These are phyloP conservation scores for Wickerhamomyces bovis DNA, from an alignment of 805 yeast species.

Conservation along the genomic window DNA sequence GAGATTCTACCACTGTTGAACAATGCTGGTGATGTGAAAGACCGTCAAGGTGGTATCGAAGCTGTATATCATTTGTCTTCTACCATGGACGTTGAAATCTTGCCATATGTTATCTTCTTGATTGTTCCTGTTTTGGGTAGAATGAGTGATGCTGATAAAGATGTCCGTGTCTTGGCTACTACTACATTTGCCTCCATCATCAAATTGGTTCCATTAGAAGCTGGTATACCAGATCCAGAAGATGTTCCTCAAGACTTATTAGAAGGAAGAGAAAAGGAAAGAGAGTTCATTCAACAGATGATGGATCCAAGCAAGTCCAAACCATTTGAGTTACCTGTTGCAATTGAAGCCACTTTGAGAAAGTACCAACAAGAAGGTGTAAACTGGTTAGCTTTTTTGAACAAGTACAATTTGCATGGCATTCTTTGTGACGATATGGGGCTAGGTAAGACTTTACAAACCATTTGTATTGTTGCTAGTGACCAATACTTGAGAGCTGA, in stretches of 20 bases:
- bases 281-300: slow-evolving; percentile 95
- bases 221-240: slow-evolving; percentile 93
- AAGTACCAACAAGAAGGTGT: slow-evolving; percentile 98
- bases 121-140: slow-evolving; percentile 96
- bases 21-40: slow-evolving; percentile 61
- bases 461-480: slow-evolving; percentile 94
- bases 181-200: slow-evolving; percentile 95
- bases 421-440: slow-evolving; percentile 99
- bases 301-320: slow-evolving; percentile 92
- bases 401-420: slow-evolving; percentile 93
- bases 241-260: slow-evolving; percentile 82
- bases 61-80: slow-evolving; percentile 78
- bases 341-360: slow-evolving; percentile 87
- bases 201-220: slow-evolving; percentile 92
- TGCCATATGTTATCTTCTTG: slow-evolving; percentile 92
- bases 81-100: slow-evolving; percentile 80
- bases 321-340: slow-evolving; percentile 82
- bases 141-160: slow-evolving; percentile 92
- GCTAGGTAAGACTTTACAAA: slow-evolving; percentile 92
- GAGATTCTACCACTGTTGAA: slow-evolving; percentile 72
- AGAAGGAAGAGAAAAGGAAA: slow-evolving; percentile 86
- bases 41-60: slow-evolving; percentile 93
- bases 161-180: slow-evolving; percentile 85
- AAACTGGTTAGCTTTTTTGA: slow-evolving; percentile 93
- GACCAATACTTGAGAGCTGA: slow-evolving; percentile 85